Base-by-base conservation (phyloP, 2,329 filamentous ascomycete species). In the Sclerotinia glacialis region DNA sequence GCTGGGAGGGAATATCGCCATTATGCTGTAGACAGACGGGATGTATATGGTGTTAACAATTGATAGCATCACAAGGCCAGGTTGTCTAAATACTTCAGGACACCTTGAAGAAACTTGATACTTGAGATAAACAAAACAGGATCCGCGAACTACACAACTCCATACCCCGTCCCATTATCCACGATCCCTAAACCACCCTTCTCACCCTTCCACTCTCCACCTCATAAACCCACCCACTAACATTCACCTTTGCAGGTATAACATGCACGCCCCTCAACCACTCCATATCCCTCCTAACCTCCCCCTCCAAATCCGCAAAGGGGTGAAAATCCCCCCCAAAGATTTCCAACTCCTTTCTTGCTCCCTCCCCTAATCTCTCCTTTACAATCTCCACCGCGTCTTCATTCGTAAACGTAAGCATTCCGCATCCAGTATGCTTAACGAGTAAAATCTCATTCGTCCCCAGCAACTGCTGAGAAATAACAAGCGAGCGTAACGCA, bases 191-290 rank as follows among this genome's bases (percentile, higher is more conserved):
- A 52, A 80, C 78, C 56, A 88, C 78, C 64, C 78, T 79, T 69
- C 79, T 81, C 59, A 83, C 82, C 76, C 81, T 87, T 0, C 90
- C 91, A 1, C 85, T 92, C 80, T 91, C 86, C 52, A 93, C 89
- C 72, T 93, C 87, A 78, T 93, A 93, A 2, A 93, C 78, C 85
- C 90, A 94, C 0, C 91, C 91, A 7, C 84, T 89, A 55, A 93
- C 81, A 0, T 78, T 78, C 4, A 91, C 83, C 34, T 78, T 79
- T 26, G 87, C 80, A 26, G 87, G 80, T 6, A 93, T 81, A 21
- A 89, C 80, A 64, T 83, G 83, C 58, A 81, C 85, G 60, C 76
- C 80, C 76, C 83, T 85, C 70, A 95, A 74, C 70, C 85, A 86
- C 56, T 78, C 78, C 0, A 95, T 83, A 77, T 94, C 90, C 49